These are phyloP conservation scores for Aspergillus luchuensis DNA, from an alignment of 2,329 filamentous ascomycete genomes.

Conservation along the genomic window DNA sequence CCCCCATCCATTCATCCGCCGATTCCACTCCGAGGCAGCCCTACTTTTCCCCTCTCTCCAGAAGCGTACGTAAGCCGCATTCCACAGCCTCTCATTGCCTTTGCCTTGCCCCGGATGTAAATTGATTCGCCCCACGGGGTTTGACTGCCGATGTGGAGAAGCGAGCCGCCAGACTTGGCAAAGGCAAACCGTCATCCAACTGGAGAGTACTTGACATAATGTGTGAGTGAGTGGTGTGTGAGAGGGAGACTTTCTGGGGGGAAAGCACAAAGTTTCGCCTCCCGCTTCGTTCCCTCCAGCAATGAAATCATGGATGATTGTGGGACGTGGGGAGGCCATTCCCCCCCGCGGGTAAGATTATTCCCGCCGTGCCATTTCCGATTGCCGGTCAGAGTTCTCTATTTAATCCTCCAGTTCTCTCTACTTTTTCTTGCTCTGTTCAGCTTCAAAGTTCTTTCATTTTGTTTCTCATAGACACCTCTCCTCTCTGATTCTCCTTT, in stretches of 20 bases:
- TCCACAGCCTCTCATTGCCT: neutral
- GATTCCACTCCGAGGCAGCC: neutral
- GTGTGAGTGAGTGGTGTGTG: too few species aligned
- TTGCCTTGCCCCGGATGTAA: slow-evolving; percentile 5
- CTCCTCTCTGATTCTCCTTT: neutral
- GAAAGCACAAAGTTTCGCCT: neutral
- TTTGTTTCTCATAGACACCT: neutral
- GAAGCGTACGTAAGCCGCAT: neutral
- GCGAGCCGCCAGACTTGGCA: neutral
- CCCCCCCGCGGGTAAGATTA: slow-evolving; percentile 16
- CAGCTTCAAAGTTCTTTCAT: neutral
- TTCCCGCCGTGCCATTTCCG: slow-evolving; percentile 7
- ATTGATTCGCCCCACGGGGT: slow-evolving; percentile 16
- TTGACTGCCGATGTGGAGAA: slow-evolving; percentile 15
- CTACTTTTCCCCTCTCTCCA: neutral
- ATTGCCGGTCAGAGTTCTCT: slow-evolving; percentile 5
- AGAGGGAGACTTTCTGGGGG: neutral
- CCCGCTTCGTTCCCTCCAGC: too few species aligned
- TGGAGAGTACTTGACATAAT: neutral
- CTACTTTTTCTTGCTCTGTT: neutral
- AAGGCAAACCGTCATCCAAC: neutral
- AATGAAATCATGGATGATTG: slow-evolving; percentile 11
- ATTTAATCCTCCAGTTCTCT: slow-evolving; percentile 2
- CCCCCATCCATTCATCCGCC: neutral
- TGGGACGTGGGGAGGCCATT: slow-evolving; percentile 21